Percentiles rank a stretch among this genome's conserved stretches.
phyloP scores from a whole-genome alignment of 148 eudicot species.

The Euryodendron excelsum region DNA sequence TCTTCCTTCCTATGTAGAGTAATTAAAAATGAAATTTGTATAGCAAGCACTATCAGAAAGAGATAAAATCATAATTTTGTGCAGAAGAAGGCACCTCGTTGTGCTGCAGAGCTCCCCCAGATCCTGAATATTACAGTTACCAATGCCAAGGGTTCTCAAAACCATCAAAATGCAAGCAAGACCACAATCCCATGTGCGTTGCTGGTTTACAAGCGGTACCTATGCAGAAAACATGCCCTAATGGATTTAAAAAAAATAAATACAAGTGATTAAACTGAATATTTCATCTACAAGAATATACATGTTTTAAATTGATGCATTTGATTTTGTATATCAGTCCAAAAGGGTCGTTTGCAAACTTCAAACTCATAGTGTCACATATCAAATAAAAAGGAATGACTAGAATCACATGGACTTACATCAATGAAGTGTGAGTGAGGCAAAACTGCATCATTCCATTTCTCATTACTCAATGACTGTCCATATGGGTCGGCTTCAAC shows the following conservation, averaged over 20 bases:
- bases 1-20: neutral
- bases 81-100: constrained; percentile 51
- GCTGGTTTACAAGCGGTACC: constrained; percentile 86
- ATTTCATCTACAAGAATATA: neutral
- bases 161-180: constrained; percentile 97
- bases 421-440: constrained; percentile 53
- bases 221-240: constrained; percentile 8
- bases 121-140: constrained; percentile 46
- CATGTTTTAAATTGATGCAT: neutral
- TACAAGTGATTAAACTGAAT: neutral
- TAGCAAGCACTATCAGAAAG: neutral
- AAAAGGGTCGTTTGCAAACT: neutral
- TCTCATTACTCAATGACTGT: constrained; percentile 27
- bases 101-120: constrained; percentile 65
- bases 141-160: constrained; percentile 64
- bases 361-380: neutral
- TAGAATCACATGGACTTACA: constrained; percentile 37
- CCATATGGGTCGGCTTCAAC: constrained; percentile 35
- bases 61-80: neutral
- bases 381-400: constrained; percentile 7
- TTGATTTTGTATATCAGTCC: neutral
- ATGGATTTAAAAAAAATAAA: neutral
- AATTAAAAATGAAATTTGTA: neutral
- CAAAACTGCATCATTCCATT: constrained; percentile 30
- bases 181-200: constrained; percentile 91